These are phyloP conservation scores for Hypoxylon lienhwacheense DNA, from an alignment of 495 filamentous ascomycete genomes.

Conservation along the genomic window DNA sequence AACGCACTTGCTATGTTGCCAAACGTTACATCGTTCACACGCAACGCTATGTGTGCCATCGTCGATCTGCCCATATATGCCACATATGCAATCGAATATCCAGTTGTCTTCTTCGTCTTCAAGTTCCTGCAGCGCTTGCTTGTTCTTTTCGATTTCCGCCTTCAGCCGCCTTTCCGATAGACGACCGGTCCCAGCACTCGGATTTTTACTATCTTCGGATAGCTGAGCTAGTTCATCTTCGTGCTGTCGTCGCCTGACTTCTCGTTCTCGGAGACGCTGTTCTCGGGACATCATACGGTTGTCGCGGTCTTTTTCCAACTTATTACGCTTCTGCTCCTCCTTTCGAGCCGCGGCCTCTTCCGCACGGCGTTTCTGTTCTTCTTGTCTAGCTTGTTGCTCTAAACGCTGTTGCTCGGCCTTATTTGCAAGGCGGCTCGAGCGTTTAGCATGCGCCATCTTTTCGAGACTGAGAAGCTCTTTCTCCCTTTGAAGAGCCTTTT, in stretches of 20 bases:
- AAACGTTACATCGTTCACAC: conserved; percentile 93
- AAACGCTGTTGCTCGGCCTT: conserved; percentile 77
- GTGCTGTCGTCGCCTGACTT: conserved; percentile 74
- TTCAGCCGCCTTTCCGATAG: conserved; percentile 77
- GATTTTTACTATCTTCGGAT: conserved; percentile 72
- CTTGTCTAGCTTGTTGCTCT: conserved; percentile 70
- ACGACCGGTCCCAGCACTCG: conserved; percentile 63
- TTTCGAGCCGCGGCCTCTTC: conserved; percentile 69
- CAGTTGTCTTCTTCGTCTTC: conserved; percentile 78
- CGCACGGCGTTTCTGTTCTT: conserved; percentile 66
- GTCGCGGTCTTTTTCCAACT: conserved; percentile 71
- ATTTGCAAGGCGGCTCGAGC: conserved; percentile 82
- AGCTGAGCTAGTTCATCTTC: conserved; percentile 81
- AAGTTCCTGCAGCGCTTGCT: conserved; percentile 71
- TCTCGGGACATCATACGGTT: conserved; percentile 83
- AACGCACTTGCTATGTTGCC: conserved; percentile 93
- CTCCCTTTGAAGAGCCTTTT: conserved; percentile 68
- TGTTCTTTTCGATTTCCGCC: conserved; percentile 73
- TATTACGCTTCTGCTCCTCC: conserved; percentile 67
- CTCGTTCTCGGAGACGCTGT: conserved; percentile 78
- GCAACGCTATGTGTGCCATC: conserved; percentile 91
- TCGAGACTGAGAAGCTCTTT: conserved; percentile 79
- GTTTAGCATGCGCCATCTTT: conserved; percentile 87
- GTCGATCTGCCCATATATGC: conserved; percentile 85
- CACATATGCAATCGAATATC: conserved; percentile 94